Conservation (phyloP, 1,284 basidiomycete genomes). For the Heliocybe sulcata region DNA sequence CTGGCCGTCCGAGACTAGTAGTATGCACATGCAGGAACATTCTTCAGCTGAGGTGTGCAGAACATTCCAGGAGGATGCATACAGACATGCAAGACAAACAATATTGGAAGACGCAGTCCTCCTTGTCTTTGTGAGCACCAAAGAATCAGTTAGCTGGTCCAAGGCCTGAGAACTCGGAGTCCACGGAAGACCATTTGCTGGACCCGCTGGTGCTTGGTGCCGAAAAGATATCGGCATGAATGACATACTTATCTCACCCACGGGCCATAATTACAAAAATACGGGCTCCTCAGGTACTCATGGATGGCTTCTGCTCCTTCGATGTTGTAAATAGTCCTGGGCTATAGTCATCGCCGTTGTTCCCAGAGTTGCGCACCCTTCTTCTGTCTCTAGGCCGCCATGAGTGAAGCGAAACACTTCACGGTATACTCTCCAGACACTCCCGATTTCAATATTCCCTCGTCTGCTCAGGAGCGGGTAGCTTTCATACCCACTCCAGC, state of each 20-base stretch:
- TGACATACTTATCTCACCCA: background rate
- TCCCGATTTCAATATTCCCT: background rate
- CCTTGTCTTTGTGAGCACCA: too few relatives aligned
- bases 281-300: background rate
- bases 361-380: background rate
- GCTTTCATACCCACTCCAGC: background rate
- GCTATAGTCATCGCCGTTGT: background rate
- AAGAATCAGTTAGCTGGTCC: too few relatives aligned
- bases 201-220: background rate
- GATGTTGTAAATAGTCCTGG: background rate
- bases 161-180: too few relatives aligned
- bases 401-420: background rate
- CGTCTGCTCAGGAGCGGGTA: background rate
- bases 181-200: background rate
- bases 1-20: too few relatives aligned
- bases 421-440: background rate
- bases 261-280: background rate
- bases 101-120: too few relatives aligned
- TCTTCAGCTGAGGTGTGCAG: too few relatives aligned
- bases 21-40: too few relatives aligned
- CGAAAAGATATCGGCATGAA: background rate
- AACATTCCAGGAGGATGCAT: too few relatives aligned
- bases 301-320: background rate
- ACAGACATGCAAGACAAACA: too few relatives aligned
- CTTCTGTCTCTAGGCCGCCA: background rate